Base-by-base conservation (phyloP, 805 yeast genomes). In the Saturnispora halmiae region DNA sequence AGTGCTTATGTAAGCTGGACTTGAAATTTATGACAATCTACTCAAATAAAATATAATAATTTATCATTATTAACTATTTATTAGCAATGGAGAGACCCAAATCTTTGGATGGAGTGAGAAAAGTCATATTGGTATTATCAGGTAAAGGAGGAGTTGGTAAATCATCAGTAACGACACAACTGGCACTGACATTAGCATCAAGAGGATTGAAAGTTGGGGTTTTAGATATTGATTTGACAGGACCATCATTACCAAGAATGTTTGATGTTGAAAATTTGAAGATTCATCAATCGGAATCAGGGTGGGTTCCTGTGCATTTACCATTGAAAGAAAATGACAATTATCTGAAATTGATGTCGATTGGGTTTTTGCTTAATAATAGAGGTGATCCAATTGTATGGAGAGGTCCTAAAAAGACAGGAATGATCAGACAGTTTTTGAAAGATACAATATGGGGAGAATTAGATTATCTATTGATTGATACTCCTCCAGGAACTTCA, bases 121-220 rank as follows among this genome's bases (percentile, higher is more conserved):
- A 90, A 56, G 77, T 92, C 4, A 57, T 87, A 3, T 68, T 92
- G 27, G 79, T 92, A 9, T 73, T 92, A 3, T 86, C 96, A 0
- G 99, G 96, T 1, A 87, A 87, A 59, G 96, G 96, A 22, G 96
- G 98, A 19, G 98, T 92, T 1, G 98, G 98, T 2, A 92, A 92
- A 58, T 86, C 96, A 10, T 86, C 96, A 0, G 87, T 92, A 2
- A 88, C 98, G 3, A 84, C 96, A 0, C 99, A 92, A 56, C 68
- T 87, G 1, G 97, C 96, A 0, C 67, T 92, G n/a, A 69, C 88
- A 0, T 66, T 92, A 24, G 84, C 79, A 5, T 63, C 68, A 11
- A 66, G 72, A 54, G 94, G 92, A 2, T 75, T 58, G 53, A 79
- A 72, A 51, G 96, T 92, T n/a, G 98, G 98, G 2, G 94, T 92